phyloP scores from a whole-genome alignment of 495 filamentous ascomycete genomes.

The Haplographium delicatum region DNA sequence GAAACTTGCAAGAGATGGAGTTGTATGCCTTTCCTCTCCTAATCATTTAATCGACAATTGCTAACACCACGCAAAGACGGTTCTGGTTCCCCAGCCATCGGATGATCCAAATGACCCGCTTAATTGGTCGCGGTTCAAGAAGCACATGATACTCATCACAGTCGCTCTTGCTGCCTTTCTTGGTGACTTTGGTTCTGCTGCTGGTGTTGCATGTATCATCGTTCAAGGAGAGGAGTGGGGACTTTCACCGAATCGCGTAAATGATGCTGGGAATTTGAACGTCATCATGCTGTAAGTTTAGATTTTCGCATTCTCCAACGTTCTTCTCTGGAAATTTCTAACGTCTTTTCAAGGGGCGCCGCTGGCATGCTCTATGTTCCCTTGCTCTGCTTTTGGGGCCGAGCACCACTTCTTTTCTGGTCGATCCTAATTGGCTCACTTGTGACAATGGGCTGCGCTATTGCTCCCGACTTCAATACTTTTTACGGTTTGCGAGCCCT shows the following conservation, averaged over 20 bases:
- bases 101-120: constrained; percentile 17
- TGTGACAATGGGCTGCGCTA: background rate
- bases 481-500: constrained; percentile 44
- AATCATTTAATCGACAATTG: background rate
- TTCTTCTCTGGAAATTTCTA: background rate
- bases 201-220: background rate
- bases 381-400: constrained; percentile 33
- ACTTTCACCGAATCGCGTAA: background rate
- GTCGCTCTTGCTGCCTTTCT: background rate
- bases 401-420: constrained; percentile 44
- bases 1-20: background rate
- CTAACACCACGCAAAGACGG: background rate
- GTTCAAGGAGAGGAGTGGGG: background rate
- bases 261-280: background rate
- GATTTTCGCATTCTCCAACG: background rate
- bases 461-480: constrained; percentile 29
- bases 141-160: constrained; percentile 27
- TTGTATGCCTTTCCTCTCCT: background rate
- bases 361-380: constrained; percentile 3
- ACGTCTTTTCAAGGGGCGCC: background rate
- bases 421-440: constrained; percentile 31
- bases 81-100: background rate
- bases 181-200: background rate
- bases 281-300: background rate
- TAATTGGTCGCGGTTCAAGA: constrained; percentile 41